phyloP scores from a whole-genome alignment of 768 basidiomycete species.

The Plicaturopsis crispa region DNA sequence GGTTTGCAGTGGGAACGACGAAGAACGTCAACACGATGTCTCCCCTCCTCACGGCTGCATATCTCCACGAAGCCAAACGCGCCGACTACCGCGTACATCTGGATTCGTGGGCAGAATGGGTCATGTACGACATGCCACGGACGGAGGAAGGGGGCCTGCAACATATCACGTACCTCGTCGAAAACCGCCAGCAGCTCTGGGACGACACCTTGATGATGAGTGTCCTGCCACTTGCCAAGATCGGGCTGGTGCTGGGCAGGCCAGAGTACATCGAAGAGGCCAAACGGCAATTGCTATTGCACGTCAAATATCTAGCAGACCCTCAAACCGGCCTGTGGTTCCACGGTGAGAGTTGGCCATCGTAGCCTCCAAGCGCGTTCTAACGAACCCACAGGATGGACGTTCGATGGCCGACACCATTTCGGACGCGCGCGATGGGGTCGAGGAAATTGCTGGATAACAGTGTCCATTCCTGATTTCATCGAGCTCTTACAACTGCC shows the following conservation, averaged over 20 bases:
- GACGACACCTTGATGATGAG: constrained; percentile 56
- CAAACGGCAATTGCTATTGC: constrained; percentile 42
- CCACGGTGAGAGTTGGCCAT: constrained; percentile 28
- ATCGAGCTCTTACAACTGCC: constrained; percentile 37
- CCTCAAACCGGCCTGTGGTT: constrained; percentile 38
- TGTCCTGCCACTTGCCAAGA: constrained; percentile 48
- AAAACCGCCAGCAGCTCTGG: constrained; percentile 42
- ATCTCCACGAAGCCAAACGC: constrained; percentile 29
- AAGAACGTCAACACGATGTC: constrained; percentile 58
- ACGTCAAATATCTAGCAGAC: constrained; percentile 40
- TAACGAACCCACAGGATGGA: constrained; percentile 26
- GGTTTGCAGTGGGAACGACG: constrained; percentile 41
- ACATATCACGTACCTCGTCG: constrained; percentile 36
- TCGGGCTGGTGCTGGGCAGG: constrained; percentile 43
- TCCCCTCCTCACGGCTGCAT: constrained; percentile 37
- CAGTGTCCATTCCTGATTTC: constrained; percentile 38
- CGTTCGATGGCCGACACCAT: constrained; percentile 37
- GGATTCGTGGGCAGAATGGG: constrained; percentile 46
- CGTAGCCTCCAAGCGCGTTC: too few species aligned
- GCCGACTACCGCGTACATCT: constrained; percentile 29
- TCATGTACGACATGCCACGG: constrained; percentile 38
- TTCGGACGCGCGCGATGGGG: constrained; percentile 44
- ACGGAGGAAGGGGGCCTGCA: constrained; percentile 36
- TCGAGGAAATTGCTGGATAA: constrained; percentile 49
- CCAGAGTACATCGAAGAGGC: constrained; percentile 47